A percentile compares a stretch with the other conserved stretches of the same genome.
Conservation (phyloP, 805 yeast genomes). For the Blastobotrys chiropterorum region DNA sequence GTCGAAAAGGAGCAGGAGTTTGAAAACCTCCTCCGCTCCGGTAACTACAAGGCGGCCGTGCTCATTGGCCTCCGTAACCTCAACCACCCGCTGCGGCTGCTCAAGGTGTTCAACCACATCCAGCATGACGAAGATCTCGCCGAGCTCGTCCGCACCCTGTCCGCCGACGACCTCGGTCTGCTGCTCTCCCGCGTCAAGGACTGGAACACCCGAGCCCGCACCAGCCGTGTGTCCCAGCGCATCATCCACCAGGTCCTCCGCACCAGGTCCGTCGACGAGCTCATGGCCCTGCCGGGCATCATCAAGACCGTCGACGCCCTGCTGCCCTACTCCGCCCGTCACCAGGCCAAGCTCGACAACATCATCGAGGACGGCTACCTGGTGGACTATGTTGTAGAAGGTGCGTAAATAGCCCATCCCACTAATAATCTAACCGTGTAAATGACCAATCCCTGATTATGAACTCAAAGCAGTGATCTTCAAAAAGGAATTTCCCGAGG, state of each 20-base stretch:
- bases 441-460: too few species aligned
- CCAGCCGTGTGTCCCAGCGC: slow-evolving; percentile 75
- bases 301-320: slow-evolving; percentile 65
- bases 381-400: slow-evolving; percentile 71
- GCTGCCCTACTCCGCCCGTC: slow-evolving; percentile 85
- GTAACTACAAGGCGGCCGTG: slow-evolving; percentile 87
- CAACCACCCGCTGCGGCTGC: slow-evolving; percentile 85
- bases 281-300: slow-evolving; percentile 62
- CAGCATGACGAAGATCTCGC: slow-evolving; percentile 62
- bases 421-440: too few species aligned
- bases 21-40: slow-evolving; percentile 60
- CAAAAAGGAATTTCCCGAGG: too few species aligned
- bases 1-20: slow-evolving; percentile 88
- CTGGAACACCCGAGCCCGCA: slow-evolving; percentile 89
- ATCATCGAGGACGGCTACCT: slow-evolving; percentile 80
- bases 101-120: slow-evolving; percentile 60
- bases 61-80: slow-evolving; percentile 67
- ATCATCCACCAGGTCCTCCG: slow-evolving; percentile 59
- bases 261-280: slow-evolving; percentile 46
- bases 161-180: slow-evolving; percentile 48
- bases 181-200: slow-evolving; percentile 76
- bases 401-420: too few species aligned
- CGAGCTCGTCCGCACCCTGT: slow-evolving; percentile 49
- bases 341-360: slow-evolving; percentile 67
- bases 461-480: too few species aligned